These are phyloP conservation scores for Gremmenia infestans DNA, from an alignment of 2,329 filamentous ascomycete genomes.

Conservation along the genomic window DNA sequence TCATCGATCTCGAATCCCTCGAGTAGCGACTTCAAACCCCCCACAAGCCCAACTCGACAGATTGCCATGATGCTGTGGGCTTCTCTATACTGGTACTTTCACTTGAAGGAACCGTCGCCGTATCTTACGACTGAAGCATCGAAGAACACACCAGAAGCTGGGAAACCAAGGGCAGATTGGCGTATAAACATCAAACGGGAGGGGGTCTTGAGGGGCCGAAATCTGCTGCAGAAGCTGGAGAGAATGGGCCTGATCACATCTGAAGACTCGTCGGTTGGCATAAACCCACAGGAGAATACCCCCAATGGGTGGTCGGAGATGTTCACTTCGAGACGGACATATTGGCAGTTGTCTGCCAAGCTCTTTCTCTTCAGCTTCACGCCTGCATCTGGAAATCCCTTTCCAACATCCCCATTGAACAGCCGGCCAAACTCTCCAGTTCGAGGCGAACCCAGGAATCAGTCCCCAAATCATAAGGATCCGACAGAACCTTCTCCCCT, in stretches of 20 bases:
- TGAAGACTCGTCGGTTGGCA: slow-evolving; percentile 70
- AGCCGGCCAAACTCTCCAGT: slow-evolving; percentile 52
- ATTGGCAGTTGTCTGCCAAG: slow-evolving; percentile 88
- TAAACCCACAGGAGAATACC: slow-evolving; percentile 54
- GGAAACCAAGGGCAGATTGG: slow-evolving; percentile 81
- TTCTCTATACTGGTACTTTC: slow-evolving; percentile 95
- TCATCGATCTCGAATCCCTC: slow-evolving; percentile 85
- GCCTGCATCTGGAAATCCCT: slow-evolving; percentile 40
- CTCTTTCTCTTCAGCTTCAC: slow-evolving; percentile 84
- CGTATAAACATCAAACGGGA: slow-evolving; percentile 77
- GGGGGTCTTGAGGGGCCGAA: slow-evolving; percentile 77
- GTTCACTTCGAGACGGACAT: slow-evolving; percentile 75
- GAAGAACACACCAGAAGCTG: slow-evolving; percentile 59
- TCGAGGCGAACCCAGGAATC: slow-evolving; percentile 31
- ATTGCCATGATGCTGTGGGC: slow-evolving; percentile 97
- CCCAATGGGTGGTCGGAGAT: slow-evolving; percentile 68
- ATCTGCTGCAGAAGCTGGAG: slow-evolving; percentile 84
- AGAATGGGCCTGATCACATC: slow-evolving; percentile 82
- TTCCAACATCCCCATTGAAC: slow-evolving; percentile 46
- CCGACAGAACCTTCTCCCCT: slow-evolving; percentile 35
- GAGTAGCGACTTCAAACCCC: slow-evolving; percentile 71
- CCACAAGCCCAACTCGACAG: slow-evolving; percentile 76
- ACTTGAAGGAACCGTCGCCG: slow-evolving; percentile 69
- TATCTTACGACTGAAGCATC: slow-evolving; percentile 59
- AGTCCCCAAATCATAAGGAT: slow-evolving; percentile 27